Conservation (phyloP, 1,284 basidiomycete species). For the Moesziomyces parantarcticus region DNA sequence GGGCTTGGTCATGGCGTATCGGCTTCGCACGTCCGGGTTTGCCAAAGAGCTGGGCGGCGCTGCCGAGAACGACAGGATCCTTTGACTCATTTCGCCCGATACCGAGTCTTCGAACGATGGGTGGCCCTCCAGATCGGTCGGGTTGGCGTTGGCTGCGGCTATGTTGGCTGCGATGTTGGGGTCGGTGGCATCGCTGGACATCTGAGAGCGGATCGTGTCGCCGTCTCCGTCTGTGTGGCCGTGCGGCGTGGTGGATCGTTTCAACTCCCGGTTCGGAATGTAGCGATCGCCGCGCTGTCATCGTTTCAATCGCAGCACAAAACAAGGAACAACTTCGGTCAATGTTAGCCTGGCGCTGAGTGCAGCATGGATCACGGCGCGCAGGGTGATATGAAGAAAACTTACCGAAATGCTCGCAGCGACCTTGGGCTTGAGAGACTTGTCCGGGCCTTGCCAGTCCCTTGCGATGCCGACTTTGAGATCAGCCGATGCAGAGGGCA, state of each 20-base stretch:
- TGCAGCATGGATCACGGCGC: too few species aligned
- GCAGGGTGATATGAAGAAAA: neutral
- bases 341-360: too few species aligned
- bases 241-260: slow-evolving; percentile 38
- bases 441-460: slow-evolving; percentile 59
- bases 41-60: slow-evolving; percentile 68
- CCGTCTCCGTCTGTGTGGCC: slow-evolving; percentile 50
- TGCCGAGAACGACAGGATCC: slow-evolving; percentile 70
- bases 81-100: slow-evolving; percentile 67
- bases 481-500: slow-evolving; percentile 28
- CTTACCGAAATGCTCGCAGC: slow-evolving; percentile 43
- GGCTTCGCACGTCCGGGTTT: slow-evolving; percentile 64
- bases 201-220: slow-evolving; percentile 48
- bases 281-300: slow-evolving; percentile 62
- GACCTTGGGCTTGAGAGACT: slow-evolving; percentile 40
- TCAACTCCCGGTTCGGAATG: slow-evolving; percentile 63
- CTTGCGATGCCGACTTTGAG: slow-evolving; percentile 52
- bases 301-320: too few species aligned
- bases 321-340: too few species aligned
- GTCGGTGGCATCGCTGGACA: slow-evolving; percentile 37
- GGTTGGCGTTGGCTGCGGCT: slow-evolving; percentile 50
- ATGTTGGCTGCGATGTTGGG: slow-evolving; percentile 52
- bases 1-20: slow-evolving; percentile 57
- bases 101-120: slow-evolving; percentile 59
- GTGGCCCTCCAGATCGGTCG: slow-evolving; percentile 52